Percentiles rank a stretch among this genome's conserved stretches.
phyloP scores from a whole-genome alignment of 306 rosid species.

The Quercus gilva region DNA sequence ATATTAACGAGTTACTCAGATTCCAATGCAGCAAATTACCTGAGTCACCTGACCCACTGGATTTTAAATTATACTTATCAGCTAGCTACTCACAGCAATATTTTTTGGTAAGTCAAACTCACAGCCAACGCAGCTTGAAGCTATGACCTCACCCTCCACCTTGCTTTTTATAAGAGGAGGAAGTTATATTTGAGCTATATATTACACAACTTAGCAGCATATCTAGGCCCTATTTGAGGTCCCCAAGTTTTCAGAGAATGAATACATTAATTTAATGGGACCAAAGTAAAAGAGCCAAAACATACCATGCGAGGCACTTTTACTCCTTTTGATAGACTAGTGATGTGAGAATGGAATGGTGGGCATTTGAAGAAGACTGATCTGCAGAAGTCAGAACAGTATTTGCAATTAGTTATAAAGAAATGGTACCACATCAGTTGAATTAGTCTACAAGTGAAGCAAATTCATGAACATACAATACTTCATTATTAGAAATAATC shows the following conservation, averaged over 20 bases:
- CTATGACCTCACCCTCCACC: too few relatives aligned
- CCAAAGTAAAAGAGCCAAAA: not conserved
- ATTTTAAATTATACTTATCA: not conserved
- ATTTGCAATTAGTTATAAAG: not conserved
- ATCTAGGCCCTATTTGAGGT: not conserved
- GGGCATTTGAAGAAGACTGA: constrained; percentile 20
- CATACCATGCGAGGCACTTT: constrained; percentile 20
- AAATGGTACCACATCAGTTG: not conserved
- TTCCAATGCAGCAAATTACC: too few relatives aligned
- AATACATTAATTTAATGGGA: not conserved
- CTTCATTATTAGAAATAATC: constrained; percentile 14
- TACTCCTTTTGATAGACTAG: constrained; percentile 2
- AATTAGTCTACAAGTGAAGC: not conserved
- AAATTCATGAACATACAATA: constrained; percentile 16
- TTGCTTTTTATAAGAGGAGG: too few relatives aligned
- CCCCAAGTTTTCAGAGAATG: not conserved
- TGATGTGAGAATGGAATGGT: constrained; percentile 13
- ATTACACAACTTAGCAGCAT: not conserved
- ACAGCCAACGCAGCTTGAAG: too few relatives aligned
- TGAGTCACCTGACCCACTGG: too few relatives aligned
- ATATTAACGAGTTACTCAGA: too few relatives aligned
- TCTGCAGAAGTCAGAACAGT: constrained; percentile 4
- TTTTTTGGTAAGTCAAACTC: too few relatives aligned
- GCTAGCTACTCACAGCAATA: not conserved
- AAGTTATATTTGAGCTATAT: too few relatives aligned